These are phyloP conservation scores for Colletotrichum spinosum DNA, from an alignment of 2,329 filamentous ascomycete species.

Conservation along the genomic window DNA sequence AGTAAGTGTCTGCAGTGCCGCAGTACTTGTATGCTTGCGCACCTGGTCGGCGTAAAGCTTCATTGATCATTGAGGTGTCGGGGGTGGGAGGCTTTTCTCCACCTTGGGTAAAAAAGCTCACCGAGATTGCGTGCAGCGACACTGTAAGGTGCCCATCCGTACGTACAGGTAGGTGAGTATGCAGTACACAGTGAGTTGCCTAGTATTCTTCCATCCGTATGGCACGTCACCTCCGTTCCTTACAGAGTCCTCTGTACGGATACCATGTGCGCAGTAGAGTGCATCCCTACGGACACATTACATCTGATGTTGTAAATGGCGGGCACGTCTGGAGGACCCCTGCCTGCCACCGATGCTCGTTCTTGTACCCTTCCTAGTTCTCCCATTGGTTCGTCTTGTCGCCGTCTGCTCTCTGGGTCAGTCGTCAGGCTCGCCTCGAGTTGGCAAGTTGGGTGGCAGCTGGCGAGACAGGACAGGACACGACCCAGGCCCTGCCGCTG, in stretches of 20 bases:
- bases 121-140: too few relatives aligned
- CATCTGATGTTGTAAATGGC: slow-evolving; percentile 11
- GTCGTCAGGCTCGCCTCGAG: slow-evolving; percentile 27
- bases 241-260: not conserved
- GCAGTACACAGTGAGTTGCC: too few relatives aligned
- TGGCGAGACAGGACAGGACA: slow-evolving; percentile 4
- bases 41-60: too few relatives aligned
- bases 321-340: slow-evolving; percentile 13
- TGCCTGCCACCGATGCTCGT: not conserved
- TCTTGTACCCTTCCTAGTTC: slow-evolving; percentile 4
- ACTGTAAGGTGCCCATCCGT: too few relatives aligned
- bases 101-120: too few relatives aligned
- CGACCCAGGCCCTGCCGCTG: slow-evolving; percentile 22
- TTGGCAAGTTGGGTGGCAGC: slow-evolving; percentile 26
- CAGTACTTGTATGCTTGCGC: too few relatives aligned
- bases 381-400: slow-evolving; percentile 30
- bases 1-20: too few relatives aligned
- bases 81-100: too few relatives aligned
- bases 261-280: not conserved
- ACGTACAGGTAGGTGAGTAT: too few relatives aligned
- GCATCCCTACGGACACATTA: not conserved
- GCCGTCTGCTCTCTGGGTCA: slow-evolving; percentile 8
- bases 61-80: too few relatives aligned
- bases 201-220: too few relatives aligned
- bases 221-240: too few relatives aligned